phyloP scores from a whole-genome alignment of 1,284 basidiomycete species.

The Megacollybia platyphylla region DNA sequence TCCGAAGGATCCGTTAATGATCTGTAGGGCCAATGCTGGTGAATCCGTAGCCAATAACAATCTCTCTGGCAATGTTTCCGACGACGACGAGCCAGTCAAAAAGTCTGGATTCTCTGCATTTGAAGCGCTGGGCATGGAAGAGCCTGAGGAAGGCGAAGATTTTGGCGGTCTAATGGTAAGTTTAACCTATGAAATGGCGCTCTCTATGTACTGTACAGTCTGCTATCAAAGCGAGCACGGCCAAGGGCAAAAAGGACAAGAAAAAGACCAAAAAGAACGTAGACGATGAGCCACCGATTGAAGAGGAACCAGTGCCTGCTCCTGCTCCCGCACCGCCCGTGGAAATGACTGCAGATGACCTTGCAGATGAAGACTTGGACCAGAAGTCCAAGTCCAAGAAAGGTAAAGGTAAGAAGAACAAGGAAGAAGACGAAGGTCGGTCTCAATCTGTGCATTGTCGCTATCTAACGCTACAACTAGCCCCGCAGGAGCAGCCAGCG shows the following conservation, averaged over 20 bases:
- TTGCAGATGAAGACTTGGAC: constrained; percentile 60
- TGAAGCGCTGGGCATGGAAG: constrained; percentile 34
- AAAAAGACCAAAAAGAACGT: constrained; percentile 39
- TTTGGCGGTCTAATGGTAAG: constrained; percentile 80
- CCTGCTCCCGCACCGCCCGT: constrained; percentile 23
- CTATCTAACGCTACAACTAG: constrained; percentile 17
- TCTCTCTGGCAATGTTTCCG: constrained; percentile 23
- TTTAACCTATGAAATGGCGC: constrained; percentile 7
- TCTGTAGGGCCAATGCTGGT: constrained; percentile 54
- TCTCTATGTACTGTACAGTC: constrained; percentile 22
- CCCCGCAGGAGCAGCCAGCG: constrained; percentile 13
- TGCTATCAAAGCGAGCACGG: constrained; percentile 39
- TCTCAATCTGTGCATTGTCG: constrained; percentile 23
- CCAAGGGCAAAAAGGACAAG: constrained; percentile 54
- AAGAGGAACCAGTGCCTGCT: constrained; percentile 12
- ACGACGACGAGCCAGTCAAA: constrained; percentile 22
- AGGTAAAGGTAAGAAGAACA: constrained; percentile 45
- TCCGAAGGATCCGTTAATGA: background rate
- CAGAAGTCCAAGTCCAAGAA: constrained; percentile 50
- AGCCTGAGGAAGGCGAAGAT: constrained; percentile 56
- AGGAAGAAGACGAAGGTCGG: constrained; percentile 19
- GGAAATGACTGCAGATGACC: constrained; percentile 47
- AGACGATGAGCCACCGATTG: constrained; percentile 13
- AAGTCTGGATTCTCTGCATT: constrained; percentile 37
- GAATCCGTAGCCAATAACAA: constrained; percentile 38